These are phyloP conservation scores for Lactarius tabidus DNA, from an alignment of 768 basidiomycete species.

Conservation along the genomic window DNA sequence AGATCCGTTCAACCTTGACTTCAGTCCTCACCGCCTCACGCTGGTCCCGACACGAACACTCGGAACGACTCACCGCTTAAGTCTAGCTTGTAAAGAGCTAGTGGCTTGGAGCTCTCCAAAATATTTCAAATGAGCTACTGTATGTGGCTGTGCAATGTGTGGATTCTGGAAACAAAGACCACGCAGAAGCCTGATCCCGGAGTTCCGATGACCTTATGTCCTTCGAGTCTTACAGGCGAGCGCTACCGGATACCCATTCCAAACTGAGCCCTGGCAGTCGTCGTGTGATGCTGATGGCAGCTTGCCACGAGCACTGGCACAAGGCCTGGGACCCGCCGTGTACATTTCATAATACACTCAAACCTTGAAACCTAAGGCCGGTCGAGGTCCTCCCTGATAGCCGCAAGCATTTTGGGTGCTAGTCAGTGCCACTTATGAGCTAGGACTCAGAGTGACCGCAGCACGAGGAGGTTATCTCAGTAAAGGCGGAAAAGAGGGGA, in stretches of 20 bases:
- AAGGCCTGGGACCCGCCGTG: too few species aligned
- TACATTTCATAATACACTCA: too few species aligned
- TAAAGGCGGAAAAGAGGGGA: not conserved
- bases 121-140: too few species aligned
- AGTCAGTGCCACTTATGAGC: not conserved
- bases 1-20: too few species aligned
- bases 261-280: not conserved
- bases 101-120: too few species aligned
- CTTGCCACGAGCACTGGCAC: not conserved
- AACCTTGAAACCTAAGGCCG: too few species aligned
- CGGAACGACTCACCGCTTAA: too few species aligned
- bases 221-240: not conserved
- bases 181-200: not conserved
- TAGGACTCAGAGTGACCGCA: not conserved
- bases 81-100: too few species aligned
- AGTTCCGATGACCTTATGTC: not conserved
- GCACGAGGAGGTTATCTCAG: not conserved
- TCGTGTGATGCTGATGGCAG: not conserved
- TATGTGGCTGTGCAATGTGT: too few species aligned
- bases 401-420: not conserved
- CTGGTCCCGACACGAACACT: too few species aligned
- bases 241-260: not conserved
- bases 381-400: too few species aligned
- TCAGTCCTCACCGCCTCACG: too few species aligned
- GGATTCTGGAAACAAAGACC: not conserved